Evolutionary conservation across 2,329 filamentous ascomycete species (phyloP), one percentile per base, ranked within the genome.

Genomic region (Botrytis pseudocinerea): DNA sequence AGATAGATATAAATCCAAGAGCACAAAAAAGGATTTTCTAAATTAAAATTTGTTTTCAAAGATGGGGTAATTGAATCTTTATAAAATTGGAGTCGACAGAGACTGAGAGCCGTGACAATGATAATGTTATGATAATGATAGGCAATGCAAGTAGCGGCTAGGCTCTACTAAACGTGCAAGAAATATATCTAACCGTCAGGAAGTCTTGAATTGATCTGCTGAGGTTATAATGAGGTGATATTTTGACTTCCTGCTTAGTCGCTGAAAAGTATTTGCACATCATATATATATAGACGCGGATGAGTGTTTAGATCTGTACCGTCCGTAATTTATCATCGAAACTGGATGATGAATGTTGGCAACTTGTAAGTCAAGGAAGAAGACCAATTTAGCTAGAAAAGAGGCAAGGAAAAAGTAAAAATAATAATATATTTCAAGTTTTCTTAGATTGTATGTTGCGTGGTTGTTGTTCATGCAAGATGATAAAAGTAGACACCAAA

Each of bases 161-260:
- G 5, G 32, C 64, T 68, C 64, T 68, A 68, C 48, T 68, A 14
- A n/a, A 57, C 28, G 22, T 46, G 10, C 46, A 54, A 22, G 46
- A 57, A 38, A 57, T 42, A 54, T 32, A n/a, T 57, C 51, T 57
- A 57, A 57, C 6, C 51, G 6, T 7, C 28, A 57, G 51, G 42
- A 54, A n/a, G 38, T 40, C 64, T 68, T 42, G 64, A n/a, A 57
- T 22, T 48, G 64, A 68, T 68, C 64, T 54, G 46, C 64, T 68
- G 64, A 68, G 48, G 64, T 22, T 35, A 57, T 68, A 38, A 57
- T 57, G 65, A 68, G 65, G 65, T 68, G 48, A 68, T 68, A 57
- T 42, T 57, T 20, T 57, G 25, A 42, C 35, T 68, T 57, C 48
- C n/a, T 68, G 48, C 48, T 28, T 57, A 42, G 48, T 18, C 32